Base-by-base conservation (phyloP, 1,284 basidiomycete genomes). In the Puccinia horiana region DNA sequence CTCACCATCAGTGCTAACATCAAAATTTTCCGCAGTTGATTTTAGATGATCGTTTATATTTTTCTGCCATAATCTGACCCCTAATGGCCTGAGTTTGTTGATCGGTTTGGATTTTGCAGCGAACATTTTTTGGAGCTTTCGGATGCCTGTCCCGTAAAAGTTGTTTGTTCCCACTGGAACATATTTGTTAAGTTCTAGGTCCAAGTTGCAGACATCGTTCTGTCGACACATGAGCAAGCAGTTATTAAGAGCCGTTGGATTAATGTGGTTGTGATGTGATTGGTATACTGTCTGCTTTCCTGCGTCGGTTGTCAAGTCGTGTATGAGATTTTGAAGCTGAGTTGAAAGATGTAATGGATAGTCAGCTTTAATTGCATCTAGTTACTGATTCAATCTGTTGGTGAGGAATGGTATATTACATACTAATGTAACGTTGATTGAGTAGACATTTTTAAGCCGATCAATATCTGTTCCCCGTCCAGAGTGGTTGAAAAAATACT, bases 351-450 rank as follows among this genome's bases (percentile, higher is more conserved):
- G 20, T 12, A 52, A 52, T 23, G 23, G 23, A 12, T 12, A 12
- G 23, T 12, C 12, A n/a, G n/a, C n/a, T n/a, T n/a, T n/a, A n/a
- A n/a, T n/a, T n/a, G n/a, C n/a, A n/a, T n/a, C n/a, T n/a, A n/a
- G n/a, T n/a, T n/a, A n/a, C n/a, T n/a, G n/a, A n/a, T n/a, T n/a
- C n/a, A n/a, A n/a, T n/a, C n/a, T n/a, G n/a, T n/a, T n/a, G n/a
- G n/a, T n/a, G n/a, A n/a, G n/a, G n/a, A n/a, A n/a, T n/a, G n/a
- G n/a, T n/a, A n/a, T n/a, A n/a, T n/a, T n/a, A n/a, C n/a, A n/a
- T n/a, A 74, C 72, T 14, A 74, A 74, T 23, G 72, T 42, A 9
- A 74, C 35, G 18, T 74, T 74, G 35, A 74, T 47, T 29, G 72
- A 74, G 29, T 52, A 74, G 0, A 49, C 14, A 54, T 74, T 16